Evolutionary conservation across 305 asterid species (phyloP), one percentile per base, ranked within the genome.

Genomic region (Fraxinus platypoda): DNA sequence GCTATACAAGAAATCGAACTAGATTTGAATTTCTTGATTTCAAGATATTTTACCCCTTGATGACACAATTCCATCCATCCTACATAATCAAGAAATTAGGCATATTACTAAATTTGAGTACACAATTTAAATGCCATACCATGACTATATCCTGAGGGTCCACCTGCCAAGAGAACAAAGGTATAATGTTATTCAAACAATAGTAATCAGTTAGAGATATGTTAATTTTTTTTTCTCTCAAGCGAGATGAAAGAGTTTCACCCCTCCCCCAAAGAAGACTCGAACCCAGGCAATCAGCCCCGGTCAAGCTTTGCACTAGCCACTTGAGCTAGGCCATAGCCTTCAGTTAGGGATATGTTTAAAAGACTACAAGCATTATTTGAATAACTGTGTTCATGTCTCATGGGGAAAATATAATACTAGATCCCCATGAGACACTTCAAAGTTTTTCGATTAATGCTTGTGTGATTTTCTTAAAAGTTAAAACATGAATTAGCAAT

Each of bases 71-170:
- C 9, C 80, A 37, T 52, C 72, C n/a, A 74, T 9, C 66, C 35
- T 70, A 4, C 49, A 77, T 34, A 74, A 54, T 54, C 66, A 54
- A 54, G 74, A 34, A 30, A 30, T 30, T 70, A 70, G 38, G 38
- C 75, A 30, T 70, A 28, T n/a, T 30, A 31, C 23, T 17, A 46
- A 68, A 73, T 71, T 33, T 35, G 41, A 86, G 77, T 25, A 15
- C 23, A 43, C 19, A 78, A 34, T 3, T 38, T 43, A 7, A 57
- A 30, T 83, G 79, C 52, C 98, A 86, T 93, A 97, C 99, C 96
- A 90, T 93, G 88, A 94, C 99, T 83, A 95, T 93, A 90, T 97
- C 99, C 88, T 94, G 98, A 71, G 94, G 99, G 88, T 97, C 98
- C 80, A 97, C 98, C 98, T 97, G 95, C 87, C 79, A 88, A 82